Base-by-base conservation (phyloP, 139 green algal species). In the Tetraselmis striata region DNA sequence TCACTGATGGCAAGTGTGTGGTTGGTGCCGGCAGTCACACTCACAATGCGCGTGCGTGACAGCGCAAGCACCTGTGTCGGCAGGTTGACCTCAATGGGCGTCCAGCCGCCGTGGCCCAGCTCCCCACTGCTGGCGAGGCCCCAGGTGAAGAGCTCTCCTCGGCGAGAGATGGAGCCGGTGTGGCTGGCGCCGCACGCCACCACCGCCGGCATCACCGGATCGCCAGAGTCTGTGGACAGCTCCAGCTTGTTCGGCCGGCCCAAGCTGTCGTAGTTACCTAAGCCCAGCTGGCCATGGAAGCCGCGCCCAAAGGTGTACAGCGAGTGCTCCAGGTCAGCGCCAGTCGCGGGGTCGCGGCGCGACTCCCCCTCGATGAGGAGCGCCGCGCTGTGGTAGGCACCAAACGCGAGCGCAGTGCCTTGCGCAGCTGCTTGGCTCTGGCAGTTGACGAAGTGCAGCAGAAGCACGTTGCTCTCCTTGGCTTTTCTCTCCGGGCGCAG, bases 241-340 rank as follows among this genome's bases (percentile, higher is more conserved):
- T 26, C 27, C 2, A 30, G 29, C 29, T 31, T 26, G 2, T 5
- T 5, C 5, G 75, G 59, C 59, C 18, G 28, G n/a, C 26, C 28
- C 81, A 77, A 18, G 18, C 45, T 67, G 22, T 87, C 82, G 76
- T 89, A 92, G n/a, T 82, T 29, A 11, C 81, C 80, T 26, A 86
- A 83, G 25, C 93, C 93, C 23, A 97, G 86, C 86, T 96, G 93
- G 2, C 94, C 94, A 85, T 97, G 91, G 75, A 96, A 97, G 78
- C 93, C 93, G 30, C 86, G 45, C 0, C 86, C 88, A 82, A 88
- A 89, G 0, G 86, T 89, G 59, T 86, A 90, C 2, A 92, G 77
- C 1, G 76, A 76, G 76, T 90, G 85, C 27, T 84, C 59, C 45
- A 80, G 83, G 59, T 89, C 80, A 23, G 2, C 1, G 23, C 80